Conservation (phyloP, 2,329 filamentous ascomycete species). For the Penicillium griseofulvum region DNA sequence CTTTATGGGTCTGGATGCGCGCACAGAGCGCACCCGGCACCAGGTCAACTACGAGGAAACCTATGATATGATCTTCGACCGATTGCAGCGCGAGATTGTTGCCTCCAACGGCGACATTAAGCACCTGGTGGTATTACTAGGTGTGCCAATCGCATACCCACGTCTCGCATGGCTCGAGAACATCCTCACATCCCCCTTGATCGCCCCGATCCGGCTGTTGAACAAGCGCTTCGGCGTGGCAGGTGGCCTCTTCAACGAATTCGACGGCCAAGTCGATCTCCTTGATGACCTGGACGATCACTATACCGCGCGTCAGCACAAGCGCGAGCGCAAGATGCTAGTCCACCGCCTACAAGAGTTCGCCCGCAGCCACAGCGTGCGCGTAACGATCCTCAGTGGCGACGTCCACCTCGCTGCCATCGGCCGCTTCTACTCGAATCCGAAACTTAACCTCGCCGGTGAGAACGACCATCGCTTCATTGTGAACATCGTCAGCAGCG, state of each 20-base stretch:
- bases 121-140: conserved; percentile 62
- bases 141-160: conserved; percentile 67
- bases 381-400: conserved; percentile 62
- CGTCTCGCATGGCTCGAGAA: conserved; percentile 97
- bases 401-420: conserved; percentile 56
- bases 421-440: conserved; percentile 64
- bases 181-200: conserved; percentile 78
- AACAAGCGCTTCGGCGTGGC: conserved; percentile 87
- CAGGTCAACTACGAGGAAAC: conserved; percentile 83
- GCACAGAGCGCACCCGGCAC: conserved; percentile 77
- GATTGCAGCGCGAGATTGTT: conserved; percentile 52
- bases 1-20: conserved; percentile 59
- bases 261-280: conserved; percentile 72
- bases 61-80: conserved; percentile 59
- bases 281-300: conserved; percentile 66
- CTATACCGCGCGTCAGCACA: conserved; percentile 89
- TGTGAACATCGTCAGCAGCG: conserved; percentile 62
- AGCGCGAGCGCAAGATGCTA: conserved; percentile 76
- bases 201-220: conserved; percentile 83
- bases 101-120: conserved; percentile 57
- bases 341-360: conserved; percentile 63
- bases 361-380: conserved; percentile 54
- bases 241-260: conserved; percentile 85
- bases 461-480: conserved; percentile 63
- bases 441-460: conserved; percentile 54